phyloP scores from a whole-genome alignment of 1,284 basidiomycete genomes.

The Trichosporon sp. region DNA sequence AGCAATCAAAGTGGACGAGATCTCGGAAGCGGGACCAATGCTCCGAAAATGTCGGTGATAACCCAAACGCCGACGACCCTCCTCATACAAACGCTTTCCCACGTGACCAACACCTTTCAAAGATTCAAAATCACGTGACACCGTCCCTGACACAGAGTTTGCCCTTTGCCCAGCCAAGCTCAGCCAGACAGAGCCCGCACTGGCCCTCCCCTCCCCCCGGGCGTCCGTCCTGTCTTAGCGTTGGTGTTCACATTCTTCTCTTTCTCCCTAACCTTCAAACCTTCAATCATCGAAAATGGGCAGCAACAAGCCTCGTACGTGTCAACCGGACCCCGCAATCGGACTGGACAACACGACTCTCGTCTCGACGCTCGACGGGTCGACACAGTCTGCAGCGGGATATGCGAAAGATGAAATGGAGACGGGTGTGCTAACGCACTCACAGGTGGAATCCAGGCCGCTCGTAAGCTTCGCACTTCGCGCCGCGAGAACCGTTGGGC shows the following conservation, averaged over 20 bases:
- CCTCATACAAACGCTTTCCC: too few relatives aligned
- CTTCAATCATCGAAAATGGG: background rate
- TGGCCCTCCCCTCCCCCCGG: background rate
- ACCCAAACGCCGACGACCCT: too few relatives aligned
- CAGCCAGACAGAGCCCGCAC: background rate
- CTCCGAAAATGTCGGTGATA: too few relatives aligned
- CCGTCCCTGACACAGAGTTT: too few relatives aligned
- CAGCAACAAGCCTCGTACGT: background rate
- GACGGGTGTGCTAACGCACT: background rate
- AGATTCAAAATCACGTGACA: too few relatives aligned
- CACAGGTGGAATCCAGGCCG: constrained; percentile 94
- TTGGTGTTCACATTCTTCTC: background rate
- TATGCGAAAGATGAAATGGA: background rate
- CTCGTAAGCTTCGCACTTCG: constrained; percentile 92
- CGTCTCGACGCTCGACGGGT: too few relatives aligned
- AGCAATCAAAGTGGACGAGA: too few relatives aligned
- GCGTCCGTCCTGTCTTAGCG: background rate
- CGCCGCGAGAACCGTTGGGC: constrained; percentile 98
- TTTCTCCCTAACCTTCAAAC: background rate
- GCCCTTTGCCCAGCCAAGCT: too few relatives aligned
- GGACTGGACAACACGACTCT: background rate
- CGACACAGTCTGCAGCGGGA: too few relatives aligned
- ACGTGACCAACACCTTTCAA: too few relatives aligned
- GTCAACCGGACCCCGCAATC: too few relatives aligned
- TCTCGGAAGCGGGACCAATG: too few relatives aligned